Evolutionary conservation across 192 early-diverging fungal genomes (phyloP), one percentile per base, ranked within the genome.

Genomic region (Backusella luteola): DNA sequence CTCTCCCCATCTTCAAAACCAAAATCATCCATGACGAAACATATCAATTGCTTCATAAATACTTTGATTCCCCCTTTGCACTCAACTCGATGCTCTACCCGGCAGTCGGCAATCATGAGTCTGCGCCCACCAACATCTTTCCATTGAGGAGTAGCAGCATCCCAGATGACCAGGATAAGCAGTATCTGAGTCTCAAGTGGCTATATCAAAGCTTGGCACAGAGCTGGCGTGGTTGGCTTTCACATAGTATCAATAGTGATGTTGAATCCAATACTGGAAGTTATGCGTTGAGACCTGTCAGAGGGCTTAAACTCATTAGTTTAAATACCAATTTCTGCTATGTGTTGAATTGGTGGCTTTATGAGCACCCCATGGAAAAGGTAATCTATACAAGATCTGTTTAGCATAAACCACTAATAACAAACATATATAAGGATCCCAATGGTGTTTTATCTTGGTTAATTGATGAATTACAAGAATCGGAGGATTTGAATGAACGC

Each of bases 291-390:
- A 84, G 82, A 69, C 88, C 88, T 23, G 38, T 73, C 2, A 77
- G 79, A 49, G 87, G 85, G 0, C 56, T 90, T 19, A 82, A 84
- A 29, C 73, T 90, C 29, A 84, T 90, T 52, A 84, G 84, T 8
- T 35, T 90, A 6, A 90, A 90, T 67, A 90, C 85, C 52, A 90
- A 89, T 72, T 90, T 88, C 53, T 90, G 88, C 34, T 90, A 90
- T 69, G 85, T 80, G 29, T 19, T 85, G 12, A 89, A 90, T 81
- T 87, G 83, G 74, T 89, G 86, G 83, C 77, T 88, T 11, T 84
- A 87, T 76, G 80, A 78, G 21, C 46, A 80, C 19, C 77, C 77
- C 21, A 78, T 77, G 5, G 76, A 84, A 34, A 81, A 80, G 73
- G 78, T 79, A 46, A 74, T n/a, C 0, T 44, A 32, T 23, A 66